Evolutionary conservation across 345 rosid genomes (phyloP).

Genomic region (Physaria fendleri): DNA sequence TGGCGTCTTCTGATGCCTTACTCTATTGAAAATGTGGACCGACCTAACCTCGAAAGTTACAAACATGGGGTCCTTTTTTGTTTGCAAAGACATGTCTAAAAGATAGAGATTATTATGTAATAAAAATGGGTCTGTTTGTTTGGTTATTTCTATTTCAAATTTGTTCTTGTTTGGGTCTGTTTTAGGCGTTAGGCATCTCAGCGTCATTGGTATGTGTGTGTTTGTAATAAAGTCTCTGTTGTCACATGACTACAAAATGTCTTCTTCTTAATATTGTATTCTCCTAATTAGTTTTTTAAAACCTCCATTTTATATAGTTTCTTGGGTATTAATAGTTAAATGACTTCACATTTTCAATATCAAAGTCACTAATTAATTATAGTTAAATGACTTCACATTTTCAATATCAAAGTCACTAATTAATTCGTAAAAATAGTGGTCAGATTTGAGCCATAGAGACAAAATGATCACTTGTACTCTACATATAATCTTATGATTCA

Average conservation of each 20-base stretch:
- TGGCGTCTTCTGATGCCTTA: constrained; percentile 65
- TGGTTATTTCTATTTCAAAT: background rate
- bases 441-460: background rate
- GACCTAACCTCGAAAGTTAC: background rate
- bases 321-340: background rate
- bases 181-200: constrained; percentile 14
- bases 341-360: background rate
- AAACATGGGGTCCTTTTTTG: constrained; percentile 12
- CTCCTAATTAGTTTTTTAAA: background rate
- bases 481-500: background rate
- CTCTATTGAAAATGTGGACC: constrained; percentile 36
- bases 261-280: constrained; percentile 14
- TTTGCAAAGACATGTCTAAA: constrained; percentile 14
- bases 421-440: background rate
- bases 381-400: background rate
- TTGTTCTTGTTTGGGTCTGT: background rate
- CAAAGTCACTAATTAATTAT: too few species aligned
- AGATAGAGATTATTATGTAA: background rate
- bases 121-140: constrained; percentile 12
- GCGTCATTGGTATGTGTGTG: constrained; percentile 19
- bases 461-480: background rate
- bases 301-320: background rate
- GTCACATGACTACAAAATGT: constrained; percentile 20
- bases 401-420: background rate
- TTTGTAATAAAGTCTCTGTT: constrained; percentile 31